phyloP scores from a whole-genome alignment of 352 stramenopile species.

The Proteromonas lacertae region DNA sequence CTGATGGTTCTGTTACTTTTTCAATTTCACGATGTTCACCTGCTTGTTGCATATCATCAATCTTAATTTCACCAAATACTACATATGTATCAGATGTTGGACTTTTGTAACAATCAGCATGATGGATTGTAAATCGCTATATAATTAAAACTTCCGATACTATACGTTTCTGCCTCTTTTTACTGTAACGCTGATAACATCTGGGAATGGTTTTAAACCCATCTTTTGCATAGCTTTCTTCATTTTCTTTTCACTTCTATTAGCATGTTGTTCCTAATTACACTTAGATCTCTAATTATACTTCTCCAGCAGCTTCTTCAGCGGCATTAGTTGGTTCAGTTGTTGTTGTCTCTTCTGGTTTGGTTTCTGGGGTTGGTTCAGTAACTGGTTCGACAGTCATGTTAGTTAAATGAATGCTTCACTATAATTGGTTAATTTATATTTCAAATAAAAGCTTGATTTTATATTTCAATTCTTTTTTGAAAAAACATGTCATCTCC shows the following conservation, averaged over 20 bases:
- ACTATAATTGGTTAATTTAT: no score
- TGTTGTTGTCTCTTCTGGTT: no score
- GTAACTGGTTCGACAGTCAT: no score
- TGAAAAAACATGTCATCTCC: no score
- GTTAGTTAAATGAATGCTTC: no score
- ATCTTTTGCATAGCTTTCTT: slow-evolving; percentile 96
- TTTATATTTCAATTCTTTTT: no score
- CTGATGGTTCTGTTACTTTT: slow-evolving; percentile 21
- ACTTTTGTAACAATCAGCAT: slow-evolving; percentile 89
- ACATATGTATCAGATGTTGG: slow-evolving; percentile 63
- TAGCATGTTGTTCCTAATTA: slow-evolving; percentile 4
- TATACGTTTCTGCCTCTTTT: slow-evolving; percentile 85
- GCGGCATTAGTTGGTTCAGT: neutral
- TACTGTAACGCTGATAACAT: slow-evolving; percentile 79
- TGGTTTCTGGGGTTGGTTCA: no score
- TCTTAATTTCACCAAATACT: slow-evolving; percentile 94
- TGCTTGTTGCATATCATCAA: slow-evolving; percentile 43
- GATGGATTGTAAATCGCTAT: slow-evolving; percentile 84
- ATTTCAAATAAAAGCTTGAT: no score
- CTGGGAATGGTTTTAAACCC: slow-evolving; percentile 68
- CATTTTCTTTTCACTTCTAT: slow-evolving; percentile 82
- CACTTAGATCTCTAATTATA: neutral
- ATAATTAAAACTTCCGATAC: neutral
- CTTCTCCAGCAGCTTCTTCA: neutral
- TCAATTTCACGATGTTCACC: slow-evolving; percentile 20